A percentile compares a stretch with the other conserved stretches of the same genome.
Conservation (phyloP, 176 grass and related monocot species). For the Oryza nivara region DNA sequence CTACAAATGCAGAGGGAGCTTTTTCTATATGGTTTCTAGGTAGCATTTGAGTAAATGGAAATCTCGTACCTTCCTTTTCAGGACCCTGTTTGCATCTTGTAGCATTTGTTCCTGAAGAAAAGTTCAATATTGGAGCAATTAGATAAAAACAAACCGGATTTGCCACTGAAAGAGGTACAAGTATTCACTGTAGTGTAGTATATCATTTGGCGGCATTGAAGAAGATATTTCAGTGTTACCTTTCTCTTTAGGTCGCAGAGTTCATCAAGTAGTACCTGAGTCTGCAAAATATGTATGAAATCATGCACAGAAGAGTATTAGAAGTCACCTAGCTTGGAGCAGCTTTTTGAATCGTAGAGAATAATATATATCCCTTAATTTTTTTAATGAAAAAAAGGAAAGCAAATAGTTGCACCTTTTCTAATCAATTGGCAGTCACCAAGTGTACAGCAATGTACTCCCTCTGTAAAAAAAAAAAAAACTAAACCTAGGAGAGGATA, state of each 20-base stretch:
- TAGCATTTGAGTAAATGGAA: conserved; percentile 12
- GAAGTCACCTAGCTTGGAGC: not conserved
- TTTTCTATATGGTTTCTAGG: not conserved
- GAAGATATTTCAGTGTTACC: conserved; percentile 37
- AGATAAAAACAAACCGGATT: not conserved
- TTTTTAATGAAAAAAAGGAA: not conserved
- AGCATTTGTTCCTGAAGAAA: conserved; percentile 61
- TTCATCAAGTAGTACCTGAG: conserved; percentile 66
- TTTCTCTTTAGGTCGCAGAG: conserved; percentile 68
- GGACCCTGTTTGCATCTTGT: conserved; percentile 61
- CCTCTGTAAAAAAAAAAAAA: too few relatives aligned
- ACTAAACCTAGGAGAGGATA: too few relatives aligned
- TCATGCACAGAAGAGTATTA: conserved; percentile 3
- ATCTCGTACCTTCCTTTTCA: conserved; percentile 72
- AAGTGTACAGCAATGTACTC: not conserved
- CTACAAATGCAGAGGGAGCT: conserved; percentile 4
- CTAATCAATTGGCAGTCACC: not conserved
- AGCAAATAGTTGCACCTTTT: not conserved
- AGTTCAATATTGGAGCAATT: not conserved
- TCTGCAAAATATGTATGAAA: conserved; percentile 45
- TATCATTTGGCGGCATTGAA: not conserved
- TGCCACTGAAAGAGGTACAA: not conserved
- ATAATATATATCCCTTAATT: not conserved
- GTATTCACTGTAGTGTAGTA: not conserved
- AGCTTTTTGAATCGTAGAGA: not conserved